Percentiles rank a stretch among this genome's conserved stretches.
phyloP scores from a whole-genome alignment of 768 basidiomycete genomes.

The Xerocomellus chrysenteron region DNA sequence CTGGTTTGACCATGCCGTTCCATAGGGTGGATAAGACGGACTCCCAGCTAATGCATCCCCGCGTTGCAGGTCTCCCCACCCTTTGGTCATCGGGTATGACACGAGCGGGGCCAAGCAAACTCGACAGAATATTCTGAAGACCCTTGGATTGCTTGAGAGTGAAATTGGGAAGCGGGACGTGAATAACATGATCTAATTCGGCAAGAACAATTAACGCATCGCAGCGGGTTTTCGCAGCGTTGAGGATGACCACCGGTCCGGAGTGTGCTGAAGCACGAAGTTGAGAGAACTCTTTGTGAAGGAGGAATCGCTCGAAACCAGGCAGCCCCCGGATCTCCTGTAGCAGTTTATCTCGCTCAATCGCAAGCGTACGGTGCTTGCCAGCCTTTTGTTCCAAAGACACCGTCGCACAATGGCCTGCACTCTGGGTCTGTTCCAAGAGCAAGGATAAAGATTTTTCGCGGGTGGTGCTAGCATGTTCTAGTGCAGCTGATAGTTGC shows the following conservation, averaged over 20 bases:
- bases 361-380: conserved; percentile 2
- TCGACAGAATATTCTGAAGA: not conserved
- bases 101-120: not conserved
- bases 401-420: not conserved
- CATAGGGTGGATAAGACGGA: conserved; percentile 3
- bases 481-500: not conserved
- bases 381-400: conserved; percentile 1
- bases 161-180: conserved; percentile 2
- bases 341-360: not conserved
- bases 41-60: not conserved
- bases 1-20: conserved; percentile 5
- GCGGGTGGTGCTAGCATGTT: not conserved
- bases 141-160: not conserved
- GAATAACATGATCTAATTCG: not conserved
- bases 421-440: not conserved
- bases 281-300: conserved; percentile 1
- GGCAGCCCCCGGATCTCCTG: not conserved
- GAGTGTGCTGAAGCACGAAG: not conserved
- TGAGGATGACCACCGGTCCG: not conserved
- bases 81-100: not conserved
- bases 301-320: conserved; percentile 7
- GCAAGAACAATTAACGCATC: conserved; percentile 26
- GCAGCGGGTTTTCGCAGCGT: conserved; percentile 20
- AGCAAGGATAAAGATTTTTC: not conserved
- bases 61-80: not conserved